phyloP scores from a whole-genome alignment of 306 rosid species.

The Mimosa pudica region DNA sequence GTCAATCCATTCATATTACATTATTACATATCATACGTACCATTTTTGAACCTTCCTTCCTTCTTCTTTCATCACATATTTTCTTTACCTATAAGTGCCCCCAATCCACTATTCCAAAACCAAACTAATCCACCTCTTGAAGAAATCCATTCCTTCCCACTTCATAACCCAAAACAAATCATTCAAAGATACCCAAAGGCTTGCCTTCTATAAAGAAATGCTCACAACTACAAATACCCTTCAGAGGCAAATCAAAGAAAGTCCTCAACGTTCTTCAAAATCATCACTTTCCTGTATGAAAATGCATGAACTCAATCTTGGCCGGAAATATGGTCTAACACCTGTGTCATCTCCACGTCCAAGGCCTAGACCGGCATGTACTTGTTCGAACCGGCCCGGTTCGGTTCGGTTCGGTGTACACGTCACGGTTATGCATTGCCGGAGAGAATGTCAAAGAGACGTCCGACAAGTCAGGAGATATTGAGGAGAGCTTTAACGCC shows the following conservation, averaged over 20 bases:
- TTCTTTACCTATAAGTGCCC: conserved; percentile 20
- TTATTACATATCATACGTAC: too few relatives aligned
- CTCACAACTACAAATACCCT: conserved; percentile 1
- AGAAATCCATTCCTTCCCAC: neutral
- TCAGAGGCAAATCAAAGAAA: conserved; percentile 11
- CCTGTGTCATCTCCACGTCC: neutral
- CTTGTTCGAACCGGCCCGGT: conserved; percentile 39
- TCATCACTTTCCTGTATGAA: neutral
- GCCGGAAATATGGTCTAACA: neutral
- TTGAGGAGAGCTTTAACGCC: conserved; percentile 57
- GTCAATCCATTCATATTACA: neutral
- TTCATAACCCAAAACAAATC: neutral
- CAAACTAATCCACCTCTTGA: neutral
- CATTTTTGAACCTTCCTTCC: neutral
- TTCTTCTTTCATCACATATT: neutral
- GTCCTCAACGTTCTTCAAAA: conserved; percentile 11
- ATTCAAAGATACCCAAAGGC: neutral
- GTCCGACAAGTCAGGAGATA: conserved; percentile 43
- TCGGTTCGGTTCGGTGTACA: conserved; percentile 31
- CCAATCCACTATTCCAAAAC: neutral
- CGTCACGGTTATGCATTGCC: conserved; percentile 36
- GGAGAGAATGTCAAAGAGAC: conserved; percentile 35
- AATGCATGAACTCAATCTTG: neutral
- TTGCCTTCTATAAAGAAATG: conserved; percentile 9
- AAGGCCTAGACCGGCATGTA: conserved; percentile 26